These are phyloP conservation scores for Graphiopsis chlorocephala DNA, from an alignment of 2,329 filamentous ascomycete species.

Conservation along the genomic window DNA sequence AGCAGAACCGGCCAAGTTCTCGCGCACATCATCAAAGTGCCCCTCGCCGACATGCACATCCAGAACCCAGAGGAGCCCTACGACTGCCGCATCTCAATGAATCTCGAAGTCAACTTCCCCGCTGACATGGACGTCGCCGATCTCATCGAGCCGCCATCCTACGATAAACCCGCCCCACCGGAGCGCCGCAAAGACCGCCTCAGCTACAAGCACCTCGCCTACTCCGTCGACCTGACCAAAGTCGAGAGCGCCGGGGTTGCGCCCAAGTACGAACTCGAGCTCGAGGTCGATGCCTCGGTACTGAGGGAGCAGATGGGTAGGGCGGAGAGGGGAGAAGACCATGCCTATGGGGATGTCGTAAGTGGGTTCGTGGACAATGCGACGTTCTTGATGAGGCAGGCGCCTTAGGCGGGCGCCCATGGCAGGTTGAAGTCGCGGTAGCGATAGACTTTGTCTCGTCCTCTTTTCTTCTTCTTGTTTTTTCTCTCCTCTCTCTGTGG, in stretches of 20 bases:
- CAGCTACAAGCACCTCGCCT: constrained; percentile 83
- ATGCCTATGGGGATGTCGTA: constrained; percentile 65
- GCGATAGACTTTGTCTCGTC: not conserved
- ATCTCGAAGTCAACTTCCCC: constrained; percentile 77
- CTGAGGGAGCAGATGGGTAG: constrained; percentile 64
- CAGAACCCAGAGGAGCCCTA: constrained; percentile 73
- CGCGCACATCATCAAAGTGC: constrained; percentile 85
- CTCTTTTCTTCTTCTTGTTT: not conserved
- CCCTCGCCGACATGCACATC: constrained; percentile 85
- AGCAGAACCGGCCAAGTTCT: constrained; percentile 65
- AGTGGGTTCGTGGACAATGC: constrained; percentile 75
- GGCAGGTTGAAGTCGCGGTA: not conserved
- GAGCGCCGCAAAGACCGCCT: constrained; percentile 73
- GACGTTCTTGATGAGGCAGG: constrained; percentile 48
- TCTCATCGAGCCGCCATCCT: constrained; percentile 51
- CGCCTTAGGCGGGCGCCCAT: not conserved
- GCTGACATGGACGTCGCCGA: constrained; percentile 52
- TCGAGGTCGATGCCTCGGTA: constrained; percentile 66
- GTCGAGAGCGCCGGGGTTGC: constrained; percentile 58
- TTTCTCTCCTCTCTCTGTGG: not conserved
- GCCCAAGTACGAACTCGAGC: constrained; percentile 78
- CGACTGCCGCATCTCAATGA: constrained; percentile 91
- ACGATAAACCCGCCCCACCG: constrained; percentile 39
- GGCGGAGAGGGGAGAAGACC: constrained; percentile 51
- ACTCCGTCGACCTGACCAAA: constrained; percentile 90